phyloP scores from a whole-genome alignment of 305 asterid genomes.

The Fraxinus greggii region DNA sequence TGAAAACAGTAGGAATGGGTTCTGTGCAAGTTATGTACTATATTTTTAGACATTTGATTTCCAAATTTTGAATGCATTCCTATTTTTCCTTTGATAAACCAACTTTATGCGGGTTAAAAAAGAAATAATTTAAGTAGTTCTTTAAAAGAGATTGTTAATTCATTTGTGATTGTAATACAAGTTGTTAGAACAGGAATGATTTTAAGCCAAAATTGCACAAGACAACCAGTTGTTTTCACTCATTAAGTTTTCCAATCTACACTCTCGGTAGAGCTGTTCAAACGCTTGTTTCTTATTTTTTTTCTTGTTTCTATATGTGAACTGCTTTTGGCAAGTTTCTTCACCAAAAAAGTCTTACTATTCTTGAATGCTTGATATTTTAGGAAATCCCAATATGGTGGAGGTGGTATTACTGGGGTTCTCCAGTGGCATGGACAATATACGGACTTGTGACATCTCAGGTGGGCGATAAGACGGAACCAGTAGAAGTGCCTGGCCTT shows the following conservation, averaged over 20 bases:
- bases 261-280: neutral
- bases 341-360: neutral
- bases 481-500: slow-evolving; percentile 52
- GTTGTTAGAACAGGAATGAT: neutral
- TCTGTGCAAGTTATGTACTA: neutral
- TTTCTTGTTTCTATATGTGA: neutral
- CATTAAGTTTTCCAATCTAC: neutral
- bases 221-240: neutral
- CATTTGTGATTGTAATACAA: neutral
- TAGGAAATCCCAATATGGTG: slow-evolving; percentile 98
- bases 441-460: slow-evolving; percentile 88
- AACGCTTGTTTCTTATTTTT: neutral
- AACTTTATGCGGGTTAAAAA: neutral
- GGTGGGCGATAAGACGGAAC: slow-evolving; percentile 48
- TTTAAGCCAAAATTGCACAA: neutral
- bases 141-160: neutral
- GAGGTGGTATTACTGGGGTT: slow-evolving; percentile 98
- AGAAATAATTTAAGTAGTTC: neutral
- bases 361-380: slow-evolving; percentile 1
- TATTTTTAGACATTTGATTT: neutral
- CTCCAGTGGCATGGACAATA: slow-evolving; percentile 90
- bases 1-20: neutral
- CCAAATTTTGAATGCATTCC: neutral
- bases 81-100: neutral
- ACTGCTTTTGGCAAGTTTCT: neutral